These are phyloP conservation scores for Hypoxylon sp. DNA, from an alignment of 2,329 filamentous ascomycete genomes.

Conservation along the genomic window DNA sequence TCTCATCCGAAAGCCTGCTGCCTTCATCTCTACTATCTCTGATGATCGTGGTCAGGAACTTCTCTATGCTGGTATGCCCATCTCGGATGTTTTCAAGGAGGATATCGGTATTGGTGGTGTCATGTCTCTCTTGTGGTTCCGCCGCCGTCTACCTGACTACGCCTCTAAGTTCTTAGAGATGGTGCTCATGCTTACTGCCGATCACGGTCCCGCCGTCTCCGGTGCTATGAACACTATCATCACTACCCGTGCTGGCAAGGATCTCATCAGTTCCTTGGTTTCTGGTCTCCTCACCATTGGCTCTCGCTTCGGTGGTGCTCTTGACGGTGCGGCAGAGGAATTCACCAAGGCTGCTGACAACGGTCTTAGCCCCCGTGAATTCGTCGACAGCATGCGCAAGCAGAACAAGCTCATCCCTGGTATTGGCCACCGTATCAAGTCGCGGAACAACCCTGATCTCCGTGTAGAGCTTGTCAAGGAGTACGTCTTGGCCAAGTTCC, in stretches of 20 bases:
- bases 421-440: slow-evolving; percentile 99
- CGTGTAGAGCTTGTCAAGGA: slow-evolving; percentile 99
- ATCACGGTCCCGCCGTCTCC: slow-evolving; percentile 98
- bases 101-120: slow-evolving; percentile 99
- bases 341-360: slow-evolving; percentile 99
- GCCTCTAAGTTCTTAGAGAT: slow-evolving; percentile 99
- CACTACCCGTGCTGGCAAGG: slow-evolving; percentile 98
- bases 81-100: slow-evolving; percentile 99
- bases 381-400: slow-evolving; percentile 99
- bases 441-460: slow-evolving; percentile 99
- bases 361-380: slow-evolving; percentile 97
- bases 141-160: slow-evolving; percentile 93
- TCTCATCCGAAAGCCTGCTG: slow-evolving; percentile 98
- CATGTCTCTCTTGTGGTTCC: slow-evolving; percentile 99
- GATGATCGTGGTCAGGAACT: slow-evolving; percentile 99
- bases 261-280: slow-evolving; percentile 94
- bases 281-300: slow-evolving; percentile 98
- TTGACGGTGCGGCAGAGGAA: slow-evolving; percentile 97
- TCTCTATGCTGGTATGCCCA: slow-evolving; percentile 98
- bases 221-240: slow-evolving; percentile 99
- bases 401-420: slow-evolving; percentile 99
- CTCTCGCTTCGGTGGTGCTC: slow-evolving; percentile 97
- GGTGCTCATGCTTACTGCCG: slow-evolving; percentile 99
- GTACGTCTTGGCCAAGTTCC: slow-evolving; percentile 98
- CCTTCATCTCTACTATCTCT: slow-evolving; percentile 99